phyloP scores from a whole-genome alignment of 2,329 filamentous ascomycete genomes.

The Colletotrichum sidae region DNA sequence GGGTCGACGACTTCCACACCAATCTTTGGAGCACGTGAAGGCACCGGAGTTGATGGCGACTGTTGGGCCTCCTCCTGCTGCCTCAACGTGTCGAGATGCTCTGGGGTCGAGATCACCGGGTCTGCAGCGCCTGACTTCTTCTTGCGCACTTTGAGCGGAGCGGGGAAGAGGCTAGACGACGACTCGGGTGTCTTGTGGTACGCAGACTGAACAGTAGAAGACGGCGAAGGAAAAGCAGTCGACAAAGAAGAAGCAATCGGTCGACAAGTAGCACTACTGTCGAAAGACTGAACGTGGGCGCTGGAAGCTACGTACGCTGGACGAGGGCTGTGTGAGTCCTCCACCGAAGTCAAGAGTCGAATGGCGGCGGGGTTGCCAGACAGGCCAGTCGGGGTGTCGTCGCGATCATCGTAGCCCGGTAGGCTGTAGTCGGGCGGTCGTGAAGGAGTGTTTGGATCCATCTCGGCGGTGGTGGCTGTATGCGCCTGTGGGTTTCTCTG shows the following conservation, averaged over 20 bases:
- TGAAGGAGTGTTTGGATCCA: conserved; percentile 64
- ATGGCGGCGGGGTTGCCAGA: conserved; percentile 63
- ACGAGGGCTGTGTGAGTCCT: conserved; percentile 62
- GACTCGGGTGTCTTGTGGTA: conserved; percentile 36
- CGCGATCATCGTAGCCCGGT: conserved; percentile 67
- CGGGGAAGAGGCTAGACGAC: conserved; percentile 38
- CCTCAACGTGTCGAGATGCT: conserved; percentile 50
- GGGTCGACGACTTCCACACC: conserved; percentile 13
- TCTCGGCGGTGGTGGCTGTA: conserved; percentile 40
- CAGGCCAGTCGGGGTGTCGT: conserved; percentile 58
- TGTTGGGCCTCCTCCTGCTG: conserved; percentile 50
- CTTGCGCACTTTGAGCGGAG: conserved; percentile 40
- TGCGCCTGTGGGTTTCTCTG: conserved; percentile 12
- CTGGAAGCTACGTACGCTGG: conserved; percentile 63
- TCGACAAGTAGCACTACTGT: conserved; percentile 26
- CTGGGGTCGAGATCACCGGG: conserved; percentile 47
- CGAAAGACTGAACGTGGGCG: conserved; percentile 11
- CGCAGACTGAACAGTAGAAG: conserved; percentile 35
- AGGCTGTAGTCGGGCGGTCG: conserved; percentile 69
- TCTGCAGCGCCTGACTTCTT: conserved; percentile 31
- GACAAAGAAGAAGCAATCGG: conserved; percentile 4
- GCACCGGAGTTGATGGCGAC: conserved; percentile 38
- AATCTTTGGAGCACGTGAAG: conserved; percentile 8
- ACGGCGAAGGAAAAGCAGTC: background rate
- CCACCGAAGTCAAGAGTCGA: conserved; percentile 72